phyloP scores from a whole-genome alignment of 352 stramenopile species.

The Chrysophaeum taylorii region DNA sequence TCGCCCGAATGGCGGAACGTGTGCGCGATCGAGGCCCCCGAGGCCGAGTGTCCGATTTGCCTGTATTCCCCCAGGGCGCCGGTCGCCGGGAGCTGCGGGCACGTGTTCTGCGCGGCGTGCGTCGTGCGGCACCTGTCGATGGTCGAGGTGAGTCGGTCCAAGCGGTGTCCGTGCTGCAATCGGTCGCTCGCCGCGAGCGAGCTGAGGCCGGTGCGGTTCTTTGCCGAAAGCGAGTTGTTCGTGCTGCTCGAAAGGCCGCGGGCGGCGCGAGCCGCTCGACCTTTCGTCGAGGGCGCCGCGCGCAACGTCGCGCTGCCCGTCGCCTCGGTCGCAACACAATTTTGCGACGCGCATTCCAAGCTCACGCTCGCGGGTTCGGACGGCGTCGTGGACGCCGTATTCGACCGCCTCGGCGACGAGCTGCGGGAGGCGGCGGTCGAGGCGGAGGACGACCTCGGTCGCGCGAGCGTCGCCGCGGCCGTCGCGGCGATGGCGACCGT shows the following conservation, averaged over 20 bases:
- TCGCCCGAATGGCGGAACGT: neutral
- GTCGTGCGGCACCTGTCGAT: slow-evolving; percentile 1
- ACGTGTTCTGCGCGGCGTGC: slow-evolving; percentile 6
- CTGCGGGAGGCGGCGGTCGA: neutral
- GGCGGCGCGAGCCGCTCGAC: neutral
- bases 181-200: neutral
- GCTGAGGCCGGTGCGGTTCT: neutral
- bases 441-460: neutral
- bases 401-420: neutral
- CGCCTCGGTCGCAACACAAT: too few relatives aligned
- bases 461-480: neutral
- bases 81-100: neutral
- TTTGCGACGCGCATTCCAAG: neutral
- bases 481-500: neutral
- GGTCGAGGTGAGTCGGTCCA: neutral
- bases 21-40: neutral
- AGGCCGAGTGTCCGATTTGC: neutral
- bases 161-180: slow-evolving; percentile 4
- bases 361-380: neutral
- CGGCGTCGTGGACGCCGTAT: neutral
- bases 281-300: neutral
- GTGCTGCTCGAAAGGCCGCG: neutral
- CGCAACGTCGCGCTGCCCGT: too few relatives aligned
- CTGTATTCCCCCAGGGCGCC: neutral
- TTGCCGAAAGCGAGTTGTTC: neutral